Base-by-base conservation (phyloP, 2,329 filamentous ascomycete species). In the Calonectria pseudoreteaudii region DNA sequence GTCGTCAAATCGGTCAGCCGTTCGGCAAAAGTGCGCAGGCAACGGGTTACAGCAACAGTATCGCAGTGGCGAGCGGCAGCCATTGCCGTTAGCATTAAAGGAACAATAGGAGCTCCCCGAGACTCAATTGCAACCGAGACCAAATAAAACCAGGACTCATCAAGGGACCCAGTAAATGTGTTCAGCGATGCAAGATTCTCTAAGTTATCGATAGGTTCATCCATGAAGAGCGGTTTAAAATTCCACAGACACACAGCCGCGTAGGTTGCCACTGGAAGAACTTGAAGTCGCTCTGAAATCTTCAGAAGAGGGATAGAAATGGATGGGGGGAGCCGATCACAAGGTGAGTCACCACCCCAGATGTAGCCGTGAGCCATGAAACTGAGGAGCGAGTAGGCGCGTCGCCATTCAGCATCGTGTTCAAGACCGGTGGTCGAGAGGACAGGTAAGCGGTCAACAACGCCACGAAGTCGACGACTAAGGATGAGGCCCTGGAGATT, bases 141-240 rank as follows among this genome's bases (percentile, higher is more conserved):
- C 16, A 99, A 89, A 83, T 98, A 99, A 83, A 99, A 99, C 97
- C 97, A 99, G 75, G 97, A 98, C 86, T 99, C 97, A 82, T 99
- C 97, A 70, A 98, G 88, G 10, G 95, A 96, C 66, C 97, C 97
- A 20, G 97, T 98, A 82, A 98, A 97, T 20, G 97, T 98, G 80
- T 93, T 92, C 74, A 98, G 89, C 2, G 95, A 97, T 50, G 95
- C 93, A 70, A 99, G 90, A 80, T 99, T 98, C 81, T 97, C 93
- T 58, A 98, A 89, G 76, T 92, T 92, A 81, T 97, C 95, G 71
- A 97, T 91, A 44, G 91, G 90, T 84, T 98, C 96, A 75, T 95
- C 91, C 73, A 92, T 86, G 82, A 98, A 98, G 69, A 98, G 90
- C 0, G 96, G 95, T 85, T 96, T 96, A 89, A 95, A 98, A 86